Evolutionary conservation across 179 eudicot genomes (phyloP).

Genomic region (Beta macrorhiza): DNA sequence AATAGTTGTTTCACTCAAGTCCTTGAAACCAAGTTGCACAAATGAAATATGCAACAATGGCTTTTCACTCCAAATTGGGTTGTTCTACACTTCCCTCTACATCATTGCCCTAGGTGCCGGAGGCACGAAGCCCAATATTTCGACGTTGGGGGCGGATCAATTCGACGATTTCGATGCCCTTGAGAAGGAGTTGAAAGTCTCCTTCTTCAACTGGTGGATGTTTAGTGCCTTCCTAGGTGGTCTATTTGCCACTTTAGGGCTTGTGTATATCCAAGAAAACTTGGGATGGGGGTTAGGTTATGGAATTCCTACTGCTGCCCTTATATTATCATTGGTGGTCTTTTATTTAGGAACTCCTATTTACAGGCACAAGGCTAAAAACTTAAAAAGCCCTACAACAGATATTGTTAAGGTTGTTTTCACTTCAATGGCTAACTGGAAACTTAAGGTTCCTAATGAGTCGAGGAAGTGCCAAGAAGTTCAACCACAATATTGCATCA

Average conservation of each 20-base stretch:
- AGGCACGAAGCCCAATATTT: conserved; percentile 85
- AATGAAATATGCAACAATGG: conserved; percentile 58
- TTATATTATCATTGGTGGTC: conserved; percentile 47
- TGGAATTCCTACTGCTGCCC: conserved; percentile 68
- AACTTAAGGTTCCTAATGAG: conserved; percentile 33
- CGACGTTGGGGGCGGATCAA: conserved; percentile 88
- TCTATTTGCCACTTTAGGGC: conserved; percentile 57
- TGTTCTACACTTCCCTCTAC: conserved; percentile 72
- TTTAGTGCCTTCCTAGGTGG: conserved; percentile 68
- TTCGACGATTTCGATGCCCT: conserved; percentile 59
- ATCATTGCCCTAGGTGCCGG: conserved; percentile 77
- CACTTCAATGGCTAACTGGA: conserved; percentile 43
- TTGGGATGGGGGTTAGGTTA: conserved; percentile 84
- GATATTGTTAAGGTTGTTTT: conserved; percentile 47
- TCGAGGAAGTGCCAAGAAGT: conserved; percentile 44
- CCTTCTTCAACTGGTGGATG: conserved; percentile 97
- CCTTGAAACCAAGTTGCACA: conserved; percentile 55
- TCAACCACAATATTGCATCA: conserved; percentile 32
- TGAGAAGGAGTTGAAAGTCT: conserved; percentile 62
- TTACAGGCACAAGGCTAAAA: conserved; percentile 66
- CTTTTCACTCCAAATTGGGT: conserved; percentile 38
- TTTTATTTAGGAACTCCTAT: conserved; percentile 66
- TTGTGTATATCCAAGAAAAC: conserved; percentile 81
- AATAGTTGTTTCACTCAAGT: conserved; percentile 59
- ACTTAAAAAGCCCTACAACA: conserved; percentile 43